Evolutionary conservation across 1,284 basidiomycete genomes (phyloP).

Genomic region (Amylostereum areolatum): DNA sequence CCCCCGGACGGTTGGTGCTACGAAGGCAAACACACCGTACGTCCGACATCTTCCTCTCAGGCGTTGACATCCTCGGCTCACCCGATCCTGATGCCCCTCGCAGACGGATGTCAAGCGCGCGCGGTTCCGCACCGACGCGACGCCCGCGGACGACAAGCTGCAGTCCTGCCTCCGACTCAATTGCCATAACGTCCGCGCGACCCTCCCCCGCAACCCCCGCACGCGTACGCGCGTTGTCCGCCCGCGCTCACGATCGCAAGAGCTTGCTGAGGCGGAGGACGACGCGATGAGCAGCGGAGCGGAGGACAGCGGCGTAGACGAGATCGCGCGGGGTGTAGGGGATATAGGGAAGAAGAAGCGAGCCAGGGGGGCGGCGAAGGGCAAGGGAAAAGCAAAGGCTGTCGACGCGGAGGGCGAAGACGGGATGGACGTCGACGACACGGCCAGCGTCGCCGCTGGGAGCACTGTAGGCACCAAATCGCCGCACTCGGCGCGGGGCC

Average conservation of each 20-base stretch:
- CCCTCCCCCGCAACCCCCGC: slow-evolving; percentile 19
- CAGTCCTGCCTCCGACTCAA: slow-evolving; percentile 47
- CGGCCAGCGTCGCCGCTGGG: neutral
- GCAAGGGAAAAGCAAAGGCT: slow-evolving; percentile 13
- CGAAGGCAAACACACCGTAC: slow-evolving; percentile 70
- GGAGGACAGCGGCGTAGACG: slow-evolving; percentile 26
- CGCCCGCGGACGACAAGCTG: slow-evolving; percentile 60
- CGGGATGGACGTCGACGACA: slow-evolving; percentile 23
- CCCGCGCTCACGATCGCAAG: slow-evolving; percentile 19
- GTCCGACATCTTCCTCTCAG: slow-evolving; percentile 16
- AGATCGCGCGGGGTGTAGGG: slow-evolving; percentile 18
- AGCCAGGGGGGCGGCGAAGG: slow-evolving; percentile 6
- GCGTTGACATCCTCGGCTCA: neutral
- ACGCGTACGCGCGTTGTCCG: slow-evolving; percentile 16
- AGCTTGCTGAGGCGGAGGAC: slow-evolving; percentile 21
- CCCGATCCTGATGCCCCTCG: slow-evolving; percentile 5
- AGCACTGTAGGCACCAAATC: neutral
- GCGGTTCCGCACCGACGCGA: slow-evolving; percentile 70
- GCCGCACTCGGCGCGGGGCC: neutral
- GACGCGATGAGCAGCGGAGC: slow-evolving; percentile 24
- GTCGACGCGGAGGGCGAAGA: slow-evolving; percentile 15
- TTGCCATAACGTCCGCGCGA: slow-evolving; percentile 40
- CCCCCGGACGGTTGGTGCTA: slow-evolving; percentile 82
- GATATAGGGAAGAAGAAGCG: slow-evolving; percentile 13
- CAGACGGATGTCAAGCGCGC: slow-evolving; percentile 70